These are phyloP conservation scores for Anthracocystis setariae DNA, from an alignment of 1,284 basidiomycete genomes.

Conservation along the genomic window DNA sequence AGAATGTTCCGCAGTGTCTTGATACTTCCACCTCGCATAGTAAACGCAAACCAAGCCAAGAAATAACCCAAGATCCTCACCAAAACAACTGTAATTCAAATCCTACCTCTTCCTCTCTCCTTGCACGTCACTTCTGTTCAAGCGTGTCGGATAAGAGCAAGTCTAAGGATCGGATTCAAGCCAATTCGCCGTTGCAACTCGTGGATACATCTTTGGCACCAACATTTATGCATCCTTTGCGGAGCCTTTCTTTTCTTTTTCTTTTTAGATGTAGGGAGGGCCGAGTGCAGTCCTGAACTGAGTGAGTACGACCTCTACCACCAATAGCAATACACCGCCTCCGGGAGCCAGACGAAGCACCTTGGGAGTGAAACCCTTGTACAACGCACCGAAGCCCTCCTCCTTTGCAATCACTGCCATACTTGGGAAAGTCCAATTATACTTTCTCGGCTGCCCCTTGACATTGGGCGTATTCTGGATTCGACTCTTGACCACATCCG, in stretches of 20 bases:
- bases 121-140: too few relatives aligned
- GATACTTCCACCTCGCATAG: too few relatives aligned
- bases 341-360: slow-evolving; percentile 85
- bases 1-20: too few relatives aligned
- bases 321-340: slow-evolving; percentile 87
- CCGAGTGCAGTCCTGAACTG: slow-evolving; percentile 57
- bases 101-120: too few relatives aligned
- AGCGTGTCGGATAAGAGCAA: too few relatives aligned
- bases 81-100: too few relatives aligned
- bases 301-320: slow-evolving; percentile 61
- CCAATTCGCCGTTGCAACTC: too few relatives aligned
- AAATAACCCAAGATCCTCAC: too few relatives aligned
- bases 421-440: slow-evolving; percentile 82
- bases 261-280: slow-evolving; percentile 56
- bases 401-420: slow-evolving; percentile 83
- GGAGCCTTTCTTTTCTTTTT: too few relatives aligned
- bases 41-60: too few relatives aligned
- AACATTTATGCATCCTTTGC: background rate
- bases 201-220: background rate
- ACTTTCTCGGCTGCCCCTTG: slow-evolving; percentile 73
- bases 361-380: slow-evolving; percentile 84
- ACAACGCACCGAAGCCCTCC: slow-evolving; percentile 87
- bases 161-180: too few relatives aligned
- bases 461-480: slow-evolving; percentile 77
- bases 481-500: slow-evolving; percentile 92